Evolutionary conservation across 2,329 filamentous ascomycete genomes (phyloP).

Genomic region (Pseudocercospora ulei): DNA sequence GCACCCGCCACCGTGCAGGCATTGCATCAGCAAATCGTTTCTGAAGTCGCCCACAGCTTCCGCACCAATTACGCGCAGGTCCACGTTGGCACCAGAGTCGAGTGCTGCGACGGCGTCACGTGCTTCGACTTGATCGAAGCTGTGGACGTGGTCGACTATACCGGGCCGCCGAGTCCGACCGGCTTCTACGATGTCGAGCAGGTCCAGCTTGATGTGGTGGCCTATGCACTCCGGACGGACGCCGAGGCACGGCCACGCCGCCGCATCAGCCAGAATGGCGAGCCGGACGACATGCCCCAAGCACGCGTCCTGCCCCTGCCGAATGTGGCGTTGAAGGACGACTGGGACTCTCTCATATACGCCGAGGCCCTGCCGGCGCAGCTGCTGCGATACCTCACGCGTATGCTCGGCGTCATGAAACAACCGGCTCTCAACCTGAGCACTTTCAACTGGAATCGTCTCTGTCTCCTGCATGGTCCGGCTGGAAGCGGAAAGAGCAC

Average conservation of each 20-base stretch:
- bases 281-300: constrained; percentile 28
- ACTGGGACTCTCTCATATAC: constrained; percentile 43
- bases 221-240: constrained; percentile 35
- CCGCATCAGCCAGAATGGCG: constrained; percentile 22
- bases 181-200: constrained; percentile 30
- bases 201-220: constrained; percentile 38
- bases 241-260: constrained; percentile 24
- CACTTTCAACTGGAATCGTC: constrained; percentile 41
- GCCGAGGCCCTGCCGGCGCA: constrained; percentile 37
- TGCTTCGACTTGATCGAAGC: constrained; percentile 31
- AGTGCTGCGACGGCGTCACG: constrained; percentile 14
- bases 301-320: constrained; percentile 35
- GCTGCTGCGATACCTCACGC: constrained; percentile 36
- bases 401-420: constrained; percentile 34
- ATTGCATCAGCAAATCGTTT: background rate
- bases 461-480: constrained; percentile 39
- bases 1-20: background rate
- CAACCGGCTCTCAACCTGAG: constrained; percentile 34
- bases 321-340: constrained; percentile 35
- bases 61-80: background rate
- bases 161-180: constrained; percentile 23
- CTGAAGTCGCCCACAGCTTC: background rate
- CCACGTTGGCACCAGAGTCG: background rate
- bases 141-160: constrained; percentile 37
- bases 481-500: constrained; percentile 41